A percentile compares a stretch with the other conserved stretches of the same genome.
These are phyloP conservation scores for Kwoniella sp. DNA, from an alignment of 768 basidiomycete species.

Conservation along the genomic window DNA sequence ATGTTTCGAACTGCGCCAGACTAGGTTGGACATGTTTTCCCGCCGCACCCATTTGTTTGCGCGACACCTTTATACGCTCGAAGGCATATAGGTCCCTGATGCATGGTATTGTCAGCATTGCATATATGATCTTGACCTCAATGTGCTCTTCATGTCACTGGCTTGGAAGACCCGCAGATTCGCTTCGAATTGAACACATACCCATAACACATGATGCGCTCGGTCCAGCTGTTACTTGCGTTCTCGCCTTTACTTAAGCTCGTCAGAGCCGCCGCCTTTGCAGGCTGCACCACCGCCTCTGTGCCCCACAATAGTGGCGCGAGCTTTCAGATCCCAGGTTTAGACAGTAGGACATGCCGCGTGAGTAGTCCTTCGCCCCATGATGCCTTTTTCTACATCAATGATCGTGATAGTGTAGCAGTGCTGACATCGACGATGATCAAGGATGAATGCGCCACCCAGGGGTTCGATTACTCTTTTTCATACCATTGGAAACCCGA, in stretches of 20 bases:
- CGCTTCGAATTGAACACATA: no score
- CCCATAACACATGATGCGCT: not conserved
- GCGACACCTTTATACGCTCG: no score
- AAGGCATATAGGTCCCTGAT: no score
- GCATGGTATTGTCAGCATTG: no score
- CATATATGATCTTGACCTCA: no score
- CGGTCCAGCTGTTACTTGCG: not conserved
- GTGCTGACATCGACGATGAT: no score
- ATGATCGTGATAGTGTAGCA: no score
- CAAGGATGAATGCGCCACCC: conserved; percentile 22
- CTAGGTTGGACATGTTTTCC: not conserved
- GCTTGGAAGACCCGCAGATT: no score
- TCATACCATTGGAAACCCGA: conserved; percentile 20
- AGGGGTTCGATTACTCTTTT: conserved; percentile 21
- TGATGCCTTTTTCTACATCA: no score
- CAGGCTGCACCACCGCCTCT: conserved; percentile 16
- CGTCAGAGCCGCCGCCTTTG: conserved; percentile 13
- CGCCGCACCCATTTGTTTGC: no score
- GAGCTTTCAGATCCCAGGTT: conserved; percentile 2
- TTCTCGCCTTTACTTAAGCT: not conserved
- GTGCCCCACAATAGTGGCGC: conserved; percentile 5
- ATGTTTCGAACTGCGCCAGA: not conserved
- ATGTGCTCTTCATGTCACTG: no score
- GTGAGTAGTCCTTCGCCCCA: no score
- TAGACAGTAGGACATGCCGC: conserved; percentile 11